Conservation (phyloP, 306 rosid species). For the Fragaria nilgerrensis region DNA sequence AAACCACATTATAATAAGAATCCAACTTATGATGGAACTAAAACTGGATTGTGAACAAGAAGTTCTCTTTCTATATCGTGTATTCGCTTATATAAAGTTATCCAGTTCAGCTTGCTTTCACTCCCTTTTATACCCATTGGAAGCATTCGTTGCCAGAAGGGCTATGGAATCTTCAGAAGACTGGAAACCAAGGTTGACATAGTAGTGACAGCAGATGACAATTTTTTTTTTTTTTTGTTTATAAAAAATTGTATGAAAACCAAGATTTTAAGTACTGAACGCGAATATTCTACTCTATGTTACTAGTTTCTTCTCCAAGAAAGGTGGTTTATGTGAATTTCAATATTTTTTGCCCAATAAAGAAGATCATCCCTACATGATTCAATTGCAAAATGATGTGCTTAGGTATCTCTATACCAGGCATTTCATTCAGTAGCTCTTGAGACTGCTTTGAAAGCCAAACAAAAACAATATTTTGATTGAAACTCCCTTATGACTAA, state of each 20-base stretch:
- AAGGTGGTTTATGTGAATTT: background rate
- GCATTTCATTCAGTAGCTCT: background rate
- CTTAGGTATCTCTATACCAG: background rate
- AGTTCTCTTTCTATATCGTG: background rate
- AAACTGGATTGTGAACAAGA: conserved; percentile 3
- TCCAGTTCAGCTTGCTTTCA: background rate
- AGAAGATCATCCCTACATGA: conserved; percentile 1
- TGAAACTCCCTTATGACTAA: too few species aligned
- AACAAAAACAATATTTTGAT: background rate
- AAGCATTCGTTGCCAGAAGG: background rate
- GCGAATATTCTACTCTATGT: background rate
- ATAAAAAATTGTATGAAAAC: background rate
- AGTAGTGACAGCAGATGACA: background rate
- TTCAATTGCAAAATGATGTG: background rate
- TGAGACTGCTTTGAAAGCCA: background rate
- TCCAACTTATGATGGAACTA: background rate
- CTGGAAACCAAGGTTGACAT: conserved; percentile 1
- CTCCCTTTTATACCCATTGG: background rate
- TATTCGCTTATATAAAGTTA: background rate
- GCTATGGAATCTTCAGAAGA: background rate
- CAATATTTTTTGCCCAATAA: background rate
- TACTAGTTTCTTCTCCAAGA: background rate
- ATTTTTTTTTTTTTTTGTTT: background rate
- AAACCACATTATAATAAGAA: background rate
- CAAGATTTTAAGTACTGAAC: background rate